These are phyloP conservation scores for Martiniozyma asiatica DNA, from an alignment of 1,139 yeast genomes.

Conservation along the genomic window DNA sequence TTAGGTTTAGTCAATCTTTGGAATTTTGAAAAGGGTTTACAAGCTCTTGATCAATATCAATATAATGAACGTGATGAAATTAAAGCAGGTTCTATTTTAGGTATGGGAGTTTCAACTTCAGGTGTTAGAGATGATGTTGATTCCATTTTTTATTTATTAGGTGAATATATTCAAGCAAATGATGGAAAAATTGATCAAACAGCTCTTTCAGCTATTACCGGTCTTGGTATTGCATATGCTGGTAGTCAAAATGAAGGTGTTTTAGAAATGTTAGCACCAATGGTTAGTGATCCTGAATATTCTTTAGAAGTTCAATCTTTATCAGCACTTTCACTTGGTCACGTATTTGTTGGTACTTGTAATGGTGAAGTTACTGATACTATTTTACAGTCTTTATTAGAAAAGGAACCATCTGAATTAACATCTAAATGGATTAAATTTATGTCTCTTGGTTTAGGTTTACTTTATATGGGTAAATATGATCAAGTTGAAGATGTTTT, in stretches of 20 bases:
- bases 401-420: constrained; percentile 67
- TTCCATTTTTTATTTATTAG: constrained; percentile 76
- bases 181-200: constrained; percentile 34
- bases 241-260: constrained; percentile 87
- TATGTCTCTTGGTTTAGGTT: constrained; percentile 84
- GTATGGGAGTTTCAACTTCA: constrained; percentile 88
- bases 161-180: constrained; percentile 51
- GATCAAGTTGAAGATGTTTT: constrained; percentile 92
- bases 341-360: constrained; percentile 90
- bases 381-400: constrained; percentile 80
- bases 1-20: constrained; percentile 86
- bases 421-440: constrained; percentile 82
- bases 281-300: constrained; percentile 67
- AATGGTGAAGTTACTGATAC: constrained; percentile 90
- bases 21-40: constrained; percentile 85
- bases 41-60: constrained; percentile 76
- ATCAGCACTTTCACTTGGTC: constrained; percentile 89
- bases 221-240: constrained; percentile 90
- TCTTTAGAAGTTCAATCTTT: constrained; percentile 72
- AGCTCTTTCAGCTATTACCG: constrained; percentile 75
- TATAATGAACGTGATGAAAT: constrained; percentile 79
- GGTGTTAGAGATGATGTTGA: constrained; percentile 96
- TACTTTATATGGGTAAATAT: constrained; percentile 86
- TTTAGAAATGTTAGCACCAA: constrained; percentile 65
- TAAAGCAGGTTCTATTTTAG: constrained; percentile 93